Base-by-base conservation (phyloP, 306 rosid species). In the Vachellia collinsii region DNA sequence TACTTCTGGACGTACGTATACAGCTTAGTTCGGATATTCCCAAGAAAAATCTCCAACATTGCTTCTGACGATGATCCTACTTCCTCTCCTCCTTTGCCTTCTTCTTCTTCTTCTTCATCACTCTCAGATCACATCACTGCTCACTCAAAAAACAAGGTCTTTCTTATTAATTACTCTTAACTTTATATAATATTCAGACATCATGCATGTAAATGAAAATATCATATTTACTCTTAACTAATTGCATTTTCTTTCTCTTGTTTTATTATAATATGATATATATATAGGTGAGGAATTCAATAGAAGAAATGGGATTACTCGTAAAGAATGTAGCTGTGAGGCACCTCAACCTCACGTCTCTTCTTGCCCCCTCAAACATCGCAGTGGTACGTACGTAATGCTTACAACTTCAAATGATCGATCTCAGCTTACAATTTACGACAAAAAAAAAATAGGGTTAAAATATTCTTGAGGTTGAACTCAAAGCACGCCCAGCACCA, bases 321-420 rank as follows among this genome's bases (percentile, higher is more conserved):
- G 22, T 70, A 11, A 70, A 70, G 17, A 20, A 47, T 34, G 36
- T 70, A 23, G 75, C 75, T 12, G 2, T 14, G 41, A 44, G 46
- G 75, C 25, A 74, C 76, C 74, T 90, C 39, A 88, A 89, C 80
- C 75, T 85, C 76, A 77, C 83, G 81, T 29, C 90, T 9, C 1
- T 88, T 61, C 79, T 90, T 61, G 75, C 88, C 51, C 93, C 93
- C 54, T 86, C 93, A 76, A 88, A 88, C 41, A 84, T 36, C 44
- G 91, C 83, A 64, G 91, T 87, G 25, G 61, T 54, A 54, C 2
- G 25, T 17, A 19, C 2, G 16, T 10, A 2, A 46, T 11, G 1
- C 2, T 54, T 53, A 53, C 61, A n/a, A 51, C 58, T 44, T 44
- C 10, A 10, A 44, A 44, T 10, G 13, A 44, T 44, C 48, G 3